Base-by-base conservation (phyloP, 78 protist genomes). In the Cavenderia fasciculata region DNA sequence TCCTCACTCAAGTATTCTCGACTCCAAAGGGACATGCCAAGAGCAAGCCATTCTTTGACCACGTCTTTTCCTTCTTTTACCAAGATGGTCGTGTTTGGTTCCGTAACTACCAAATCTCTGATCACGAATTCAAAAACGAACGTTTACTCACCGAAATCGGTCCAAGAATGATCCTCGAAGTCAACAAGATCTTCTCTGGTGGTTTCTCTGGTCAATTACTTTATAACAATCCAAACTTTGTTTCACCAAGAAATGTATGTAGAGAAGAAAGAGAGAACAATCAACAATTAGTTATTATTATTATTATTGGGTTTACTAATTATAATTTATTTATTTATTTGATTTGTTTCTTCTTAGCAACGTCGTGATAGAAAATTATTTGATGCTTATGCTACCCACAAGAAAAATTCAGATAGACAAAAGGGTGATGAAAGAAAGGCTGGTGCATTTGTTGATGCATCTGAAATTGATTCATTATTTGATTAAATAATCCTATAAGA, bases 21-120 rank as follows among this genome's bases (percentile, higher is more conserved):
- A 94, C 97, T 0, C 99, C 99, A 21, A 62, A 77, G 21, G 57
- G 74, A 11, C 99, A 98, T 61, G 95, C 96, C 19, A 94, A 92
- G 51, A 71, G 93, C 75, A 97, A 97, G 73, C 99, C 99, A 27
- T 98, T 98, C 86, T 44, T 96, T 34, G 99, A 98, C 70, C 99
- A 96, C 86, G 89, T 96, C n/a, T 41, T 97, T 21, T 11, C 65
- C 16, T 98, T 98, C 95, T 74, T 77, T 47, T 41, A 93, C 29
- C 88, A 90, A 21, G 99, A 98, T 59, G 92, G 68, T 18, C 82
- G 87, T 44, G 92, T 98, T 62, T 96, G 97, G 98, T 92, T 98
- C 89, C 90, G 99, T 57, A 92, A 97, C 84, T 98, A 91, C 62
- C 99, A 98, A 77, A 74, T 95, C 61, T 25, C 72, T 29, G 82